A percentile compares a stretch with the other conserved stretches of the same genome.
Conservation (phyloP, 352 stramenopile genomes). For the Globisporangium iwayamae region DNA sequence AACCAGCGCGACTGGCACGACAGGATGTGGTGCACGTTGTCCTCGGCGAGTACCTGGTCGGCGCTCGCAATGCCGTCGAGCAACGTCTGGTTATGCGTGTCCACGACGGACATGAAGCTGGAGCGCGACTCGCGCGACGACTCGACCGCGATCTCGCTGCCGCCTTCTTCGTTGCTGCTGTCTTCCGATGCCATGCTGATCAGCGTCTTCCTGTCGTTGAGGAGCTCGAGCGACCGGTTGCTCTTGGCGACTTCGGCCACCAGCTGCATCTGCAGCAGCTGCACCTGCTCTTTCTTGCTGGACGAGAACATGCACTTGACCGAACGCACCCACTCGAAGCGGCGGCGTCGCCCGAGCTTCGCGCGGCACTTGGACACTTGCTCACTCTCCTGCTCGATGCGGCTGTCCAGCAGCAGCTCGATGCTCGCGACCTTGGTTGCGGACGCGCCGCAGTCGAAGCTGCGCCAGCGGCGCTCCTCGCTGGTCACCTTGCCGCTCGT, state of each 20-base stretch:
- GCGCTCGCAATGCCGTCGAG: conserved; percentile 41
- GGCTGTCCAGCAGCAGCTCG: conserved; percentile 37
- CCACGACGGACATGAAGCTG: conserved; percentile 25
- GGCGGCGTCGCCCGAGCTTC: conserved; percentile 33
- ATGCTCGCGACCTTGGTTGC: conserved; percentile 26
- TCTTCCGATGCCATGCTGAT: conserved; percentile 27
- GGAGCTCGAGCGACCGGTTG: conserved; percentile 54
- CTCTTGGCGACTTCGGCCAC: conserved; percentile 58
- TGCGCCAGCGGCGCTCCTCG: conserved; percentile 56
- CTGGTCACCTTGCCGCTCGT: conserved; percentile 21
- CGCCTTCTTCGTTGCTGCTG: conserved; percentile 2
- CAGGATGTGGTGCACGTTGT: conserved; percentile 54
- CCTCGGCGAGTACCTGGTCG: conserved; percentile 57
- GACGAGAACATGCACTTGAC: conserved; percentile 44
- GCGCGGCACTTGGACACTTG: conserved; percentile 38
- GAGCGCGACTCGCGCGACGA: conserved; percentile 13
- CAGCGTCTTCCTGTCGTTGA: conserved; percentile 39
- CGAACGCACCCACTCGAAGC: conserved; percentile 41
- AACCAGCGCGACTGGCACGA: conserved; percentile 57
- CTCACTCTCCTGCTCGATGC: conserved; percentile 52
- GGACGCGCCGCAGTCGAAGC: conserved; percentile 42
- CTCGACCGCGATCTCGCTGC: conserved; percentile 1
- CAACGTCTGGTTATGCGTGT: conserved; percentile 36
- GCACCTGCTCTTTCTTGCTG: conserved; percentile 48
- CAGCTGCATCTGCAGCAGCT: conserved; percentile 66